phyloP scores from a whole-genome alignment of 495 filamentous ascomycete species.

The Talaromyces liani region DNA sequence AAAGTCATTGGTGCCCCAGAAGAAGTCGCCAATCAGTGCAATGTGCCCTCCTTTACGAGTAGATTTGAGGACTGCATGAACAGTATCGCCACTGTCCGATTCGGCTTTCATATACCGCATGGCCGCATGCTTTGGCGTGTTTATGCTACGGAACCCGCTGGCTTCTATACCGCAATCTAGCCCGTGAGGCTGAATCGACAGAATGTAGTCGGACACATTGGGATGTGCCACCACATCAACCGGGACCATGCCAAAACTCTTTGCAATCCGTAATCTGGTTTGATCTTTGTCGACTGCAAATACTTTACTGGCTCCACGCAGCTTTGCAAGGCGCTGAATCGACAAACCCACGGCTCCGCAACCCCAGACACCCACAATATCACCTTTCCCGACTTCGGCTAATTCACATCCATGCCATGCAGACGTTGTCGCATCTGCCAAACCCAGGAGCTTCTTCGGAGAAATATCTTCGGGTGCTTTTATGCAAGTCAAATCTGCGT shows the following conservation, averaged over 20 bases:
- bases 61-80: constrained; percentile 21
- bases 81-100: constrained; percentile 19
- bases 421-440: constrained; percentile 29
- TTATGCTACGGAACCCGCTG: constrained; percentile 22
- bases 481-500: constrained; percentile 28
- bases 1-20: constrained; percentile 21
- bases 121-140: constrained; percentile 14
- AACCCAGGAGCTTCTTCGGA: constrained; percentile 25
- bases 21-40: constrained; percentile 26
- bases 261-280: constrained; percentile 18
- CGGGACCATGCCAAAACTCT: constrained; percentile 19
- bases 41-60: constrained; percentile 26
- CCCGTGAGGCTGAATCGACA: constrained; percentile 22
- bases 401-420: constrained; percentile 28
- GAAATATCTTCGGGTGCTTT: constrained; percentile 47
- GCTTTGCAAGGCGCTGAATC: constrained; percentile 17
- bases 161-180: constrained; percentile 30
- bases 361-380: constrained; percentile 38
- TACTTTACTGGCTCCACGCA: constrained; percentile 22
- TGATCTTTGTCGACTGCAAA: constrained; percentile 26
- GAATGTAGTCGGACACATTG: constrained; percentile 21
- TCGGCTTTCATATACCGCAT: constrained; percentile 22
- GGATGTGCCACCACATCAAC: constrained; percentile 19
- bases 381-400: constrained; percentile 26
- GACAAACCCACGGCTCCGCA: constrained; percentile 26